phyloP scores from a whole-genome alignment of 192 early-diverging fungal species.

The Linnemannia exigua region DNA sequence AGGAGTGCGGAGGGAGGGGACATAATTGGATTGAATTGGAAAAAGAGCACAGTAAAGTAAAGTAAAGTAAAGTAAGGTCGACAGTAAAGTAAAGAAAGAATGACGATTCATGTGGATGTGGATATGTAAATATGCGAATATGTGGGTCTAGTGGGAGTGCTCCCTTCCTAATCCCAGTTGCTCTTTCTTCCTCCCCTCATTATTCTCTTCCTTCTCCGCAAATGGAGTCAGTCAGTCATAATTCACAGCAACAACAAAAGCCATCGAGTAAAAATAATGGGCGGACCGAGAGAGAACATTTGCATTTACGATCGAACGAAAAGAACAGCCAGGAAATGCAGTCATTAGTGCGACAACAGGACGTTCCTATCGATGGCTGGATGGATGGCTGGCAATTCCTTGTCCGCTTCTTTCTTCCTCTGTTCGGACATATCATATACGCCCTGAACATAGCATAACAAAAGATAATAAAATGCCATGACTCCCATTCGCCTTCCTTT shows the following conservation, averaged over 20 bases:
- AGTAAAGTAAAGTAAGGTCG: neutral
- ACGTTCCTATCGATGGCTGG: neutral
- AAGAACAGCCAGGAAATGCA: neutral
- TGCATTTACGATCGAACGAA: too few relatives aligned
- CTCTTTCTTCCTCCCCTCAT: neutral
- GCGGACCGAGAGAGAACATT: too few relatives aligned
- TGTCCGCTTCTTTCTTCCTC: neutral
- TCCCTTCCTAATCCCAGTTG: neutral
- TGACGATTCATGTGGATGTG: too few relatives aligned
- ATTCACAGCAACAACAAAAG: neutral
- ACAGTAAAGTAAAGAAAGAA: neutral
- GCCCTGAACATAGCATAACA: neutral
- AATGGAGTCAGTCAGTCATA: neutral
- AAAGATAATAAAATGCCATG: neutral
- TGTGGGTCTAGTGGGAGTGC: too few relatives aligned
- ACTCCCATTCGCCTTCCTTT: neutral
- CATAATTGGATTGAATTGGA: neutral
- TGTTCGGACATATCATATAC: neutral
- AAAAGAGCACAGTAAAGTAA: neutral
- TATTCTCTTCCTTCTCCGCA: neutral
- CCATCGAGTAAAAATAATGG: too few relatives aligned
- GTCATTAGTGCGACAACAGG: neutral
- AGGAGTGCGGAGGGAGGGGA: neutral
- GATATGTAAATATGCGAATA: too few relatives aligned
- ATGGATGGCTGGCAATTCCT: neutral